Base-by-base conservation (phyloP, 345 rosid species). In the Mercurialis annua region DNA sequence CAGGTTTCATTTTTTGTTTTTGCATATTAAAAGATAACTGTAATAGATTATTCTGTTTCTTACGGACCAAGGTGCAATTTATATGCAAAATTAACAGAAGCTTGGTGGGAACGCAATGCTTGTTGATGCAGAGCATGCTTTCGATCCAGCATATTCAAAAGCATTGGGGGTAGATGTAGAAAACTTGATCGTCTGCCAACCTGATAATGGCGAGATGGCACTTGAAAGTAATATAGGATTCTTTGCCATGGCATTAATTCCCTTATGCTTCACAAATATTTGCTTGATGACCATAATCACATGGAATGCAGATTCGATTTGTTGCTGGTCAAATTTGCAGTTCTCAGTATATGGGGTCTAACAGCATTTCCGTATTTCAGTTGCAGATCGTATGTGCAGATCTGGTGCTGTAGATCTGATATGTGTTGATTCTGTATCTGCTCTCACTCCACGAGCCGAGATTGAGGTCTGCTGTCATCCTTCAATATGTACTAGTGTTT, bases 121-220 rank as follows among this genome's bases (percentile, higher is more conserved):
- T 77, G 97, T 93, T 77, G 97, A 90, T 79, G 98, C 98, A 58
- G 98, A 93, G 82, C 98, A 93, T 71, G 98, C 98, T 72, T 93
- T 93, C 82, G 98, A 93, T 81, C 97, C 97, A 46, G 69, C 98
- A 31, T 92, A 92, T 80, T 92, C 98, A 59, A 92, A 88, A 82
- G 89, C 98, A 62, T 51, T 90, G 75, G 97, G 97, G 3, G 96
- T 88, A 54, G 96, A 90, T 82, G 97, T 93, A 15, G 97, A 90
- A 59, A 92, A 88, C 74, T 69, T 93, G 75, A 90, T 90, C 21
- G 98, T 90, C 61, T 90, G 94, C 77, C 97, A 87, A 77, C 96
- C 98, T 64, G 98, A 88, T 83, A 84, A 85, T 60, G 97, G 98
- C 70, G 97, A 90, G 83, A 93, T 88, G 90, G 96, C 96, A 46